These are phyloP conservation scores for Suhomyces prunicola DNA, from an alignment of 805 yeast species.

Conservation along the genomic window DNA sequence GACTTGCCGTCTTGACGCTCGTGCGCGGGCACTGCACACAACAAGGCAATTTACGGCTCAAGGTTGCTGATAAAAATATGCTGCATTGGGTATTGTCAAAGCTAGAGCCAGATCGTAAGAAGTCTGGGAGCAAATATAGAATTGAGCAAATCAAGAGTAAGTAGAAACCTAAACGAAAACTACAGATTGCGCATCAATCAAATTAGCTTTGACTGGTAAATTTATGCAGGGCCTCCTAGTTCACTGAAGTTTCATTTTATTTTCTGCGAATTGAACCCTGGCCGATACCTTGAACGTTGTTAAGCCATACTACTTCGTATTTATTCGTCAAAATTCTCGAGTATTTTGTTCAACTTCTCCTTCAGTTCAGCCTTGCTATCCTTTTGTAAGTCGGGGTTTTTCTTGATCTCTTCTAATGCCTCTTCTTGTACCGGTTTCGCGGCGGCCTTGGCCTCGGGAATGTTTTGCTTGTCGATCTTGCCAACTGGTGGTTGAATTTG, in stretches of 20 bases:
- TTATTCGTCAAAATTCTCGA: not conserved
- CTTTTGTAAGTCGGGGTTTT: constrained; percentile 30
- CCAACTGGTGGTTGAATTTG: constrained; percentile 7
- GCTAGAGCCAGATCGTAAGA: too few species aligned
- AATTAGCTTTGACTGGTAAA: not conserved
- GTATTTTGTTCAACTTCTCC: constrained; percentile 21
- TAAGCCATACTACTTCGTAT: not conserved
- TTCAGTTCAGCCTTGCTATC: constrained; percentile 24
- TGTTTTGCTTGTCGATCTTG: constrained; percentile 26
- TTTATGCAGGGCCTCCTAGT: not conserved
- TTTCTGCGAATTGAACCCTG: not conserved
- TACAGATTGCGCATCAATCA: not conserved
- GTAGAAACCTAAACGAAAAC: not conserved
- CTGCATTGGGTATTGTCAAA: not conserved
- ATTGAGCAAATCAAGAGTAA: not conserved
- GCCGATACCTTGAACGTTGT: not conserved
- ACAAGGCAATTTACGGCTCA: not conserved
- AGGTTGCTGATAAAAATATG: not conserved
- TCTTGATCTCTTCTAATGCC: constrained; percentile 30
- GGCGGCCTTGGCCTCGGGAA: constrained; percentile 42
- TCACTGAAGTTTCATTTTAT: not conserved
- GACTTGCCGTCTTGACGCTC: not conserved
- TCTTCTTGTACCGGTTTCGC: constrained; percentile 36
- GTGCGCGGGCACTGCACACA: not conserved
- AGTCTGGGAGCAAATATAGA: too few species aligned